phyloP scores from a whole-genome alignment of 345 rosid genomes.

The Euphorbia lathyris region DNA sequence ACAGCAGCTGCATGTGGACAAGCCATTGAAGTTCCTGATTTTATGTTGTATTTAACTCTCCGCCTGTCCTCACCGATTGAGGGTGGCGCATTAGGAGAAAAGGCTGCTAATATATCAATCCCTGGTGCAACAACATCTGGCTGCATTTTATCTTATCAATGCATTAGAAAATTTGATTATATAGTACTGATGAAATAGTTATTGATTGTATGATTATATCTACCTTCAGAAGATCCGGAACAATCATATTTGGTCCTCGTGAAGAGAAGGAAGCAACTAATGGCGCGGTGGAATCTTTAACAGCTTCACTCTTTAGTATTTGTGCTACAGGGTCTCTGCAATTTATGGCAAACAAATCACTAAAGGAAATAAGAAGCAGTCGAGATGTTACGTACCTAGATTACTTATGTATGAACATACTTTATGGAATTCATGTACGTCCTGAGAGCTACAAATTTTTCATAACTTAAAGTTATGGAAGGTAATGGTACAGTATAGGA shows the following conservation, averaged over 20 bases:
- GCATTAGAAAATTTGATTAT: not conserved
- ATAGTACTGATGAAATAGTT: not conserved
- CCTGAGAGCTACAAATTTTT: constrained; percentile 9
- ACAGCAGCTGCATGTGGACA: constrained; percentile 39
- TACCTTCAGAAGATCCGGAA: constrained; percentile 29
- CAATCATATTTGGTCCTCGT: constrained; percentile 33
- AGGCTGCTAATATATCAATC: constrained; percentile 38
- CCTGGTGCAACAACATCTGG: constrained; percentile 47
- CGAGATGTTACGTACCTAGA: too few relatives aligned
- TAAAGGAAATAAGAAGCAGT: not conserved
- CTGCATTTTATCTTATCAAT: constrained; percentile 15
- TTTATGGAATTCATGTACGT: constrained; percentile 31
- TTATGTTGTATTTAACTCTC: constrained; percentile 22
- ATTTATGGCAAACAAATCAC: not conserved
- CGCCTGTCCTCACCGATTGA: constrained; percentile 11
- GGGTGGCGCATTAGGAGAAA: constrained; percentile 15
- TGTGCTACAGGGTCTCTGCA: constrained; percentile 25
- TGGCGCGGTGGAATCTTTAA: constrained; percentile 32
- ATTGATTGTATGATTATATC: too few relatives aligned
- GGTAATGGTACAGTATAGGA: constrained; percentile 29
- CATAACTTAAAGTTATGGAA: constrained; percentile 8
- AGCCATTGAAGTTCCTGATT: constrained; percentile 47
- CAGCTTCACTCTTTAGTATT: constrained; percentile 32
- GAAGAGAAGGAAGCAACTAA: constrained; percentile 37
- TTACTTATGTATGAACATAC: constrained; percentile 21